phyloP scores from a whole-genome alignment of 2,329 filamentous ascomycete species.

The Emmonsiellopsis sp. region DNA sequence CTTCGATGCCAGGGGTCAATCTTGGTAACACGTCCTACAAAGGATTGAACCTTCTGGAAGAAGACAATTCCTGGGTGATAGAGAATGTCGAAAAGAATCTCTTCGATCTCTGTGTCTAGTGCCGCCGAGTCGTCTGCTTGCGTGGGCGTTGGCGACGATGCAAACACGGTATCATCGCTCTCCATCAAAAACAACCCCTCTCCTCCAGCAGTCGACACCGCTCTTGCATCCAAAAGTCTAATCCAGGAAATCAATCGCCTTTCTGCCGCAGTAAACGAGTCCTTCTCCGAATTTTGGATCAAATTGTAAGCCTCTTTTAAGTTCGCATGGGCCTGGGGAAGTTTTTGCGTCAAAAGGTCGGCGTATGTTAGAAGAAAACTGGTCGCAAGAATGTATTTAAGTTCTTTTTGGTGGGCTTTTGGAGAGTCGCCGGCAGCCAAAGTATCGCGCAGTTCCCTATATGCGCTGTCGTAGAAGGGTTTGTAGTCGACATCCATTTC shows the following conservation, averaged over 20 bases:
- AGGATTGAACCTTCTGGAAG: conserved; percentile 48
- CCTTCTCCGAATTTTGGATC: conserved; percentile 32
- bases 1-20: conserved; percentile 48
- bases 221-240: conserved; percentile 44
- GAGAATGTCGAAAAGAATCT: conserved; percentile 45
- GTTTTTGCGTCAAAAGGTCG: conserved; percentile 22
- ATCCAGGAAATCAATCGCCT: conserved; percentile 46
- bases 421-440: not conserved
- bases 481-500: not conserved
- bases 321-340: conserved; percentile 14
- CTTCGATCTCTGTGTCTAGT: conserved; percentile 32
- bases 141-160: not conserved
- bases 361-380: conserved; percentile 48
- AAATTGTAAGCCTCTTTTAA: conserved; percentile 41
- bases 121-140: not conserved
- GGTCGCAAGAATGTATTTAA: conserved; percentile 40
- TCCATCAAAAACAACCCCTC: conserved; percentile 45
- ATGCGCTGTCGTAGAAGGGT: conserved; percentile 1
- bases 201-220: conserved; percentile 43
- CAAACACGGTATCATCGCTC: not conserved
- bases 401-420: not conserved
- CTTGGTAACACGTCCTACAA: conserved; percentile 47
- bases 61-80: conserved; percentile 49
- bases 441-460: not conserved
- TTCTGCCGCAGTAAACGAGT: conserved; percentile 25